These are phyloP conservation scores for Lipomyces lipofer DNA, from an alignment of 805 yeast species.

Conservation along the genomic window DNA sequence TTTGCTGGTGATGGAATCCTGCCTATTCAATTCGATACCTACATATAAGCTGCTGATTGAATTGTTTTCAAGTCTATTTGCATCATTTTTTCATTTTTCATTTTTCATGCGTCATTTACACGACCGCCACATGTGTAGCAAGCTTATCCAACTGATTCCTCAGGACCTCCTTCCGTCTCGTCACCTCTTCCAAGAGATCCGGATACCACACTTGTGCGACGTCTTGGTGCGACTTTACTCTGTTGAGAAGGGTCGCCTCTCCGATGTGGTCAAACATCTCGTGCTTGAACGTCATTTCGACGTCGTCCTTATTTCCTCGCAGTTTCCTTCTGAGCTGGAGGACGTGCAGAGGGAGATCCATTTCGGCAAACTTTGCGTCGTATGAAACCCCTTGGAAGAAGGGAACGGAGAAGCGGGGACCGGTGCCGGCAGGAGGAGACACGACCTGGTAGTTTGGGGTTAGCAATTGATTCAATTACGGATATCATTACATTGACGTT, in stretches of 20 bases:
- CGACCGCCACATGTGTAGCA: constrained; percentile 1
- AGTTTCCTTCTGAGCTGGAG: constrained; percentile 11
- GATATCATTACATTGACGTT: constrained; percentile 36
- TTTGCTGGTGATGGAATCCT: no score
- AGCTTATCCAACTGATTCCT: constrained; percentile 4
- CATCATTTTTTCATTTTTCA: no score
- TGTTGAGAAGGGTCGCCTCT: constrained; percentile 45
- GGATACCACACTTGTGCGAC: constrained; percentile 46
- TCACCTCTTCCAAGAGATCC: constrained; percentile 34
- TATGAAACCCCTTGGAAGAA: constrained; percentile 47
- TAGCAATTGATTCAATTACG: neutral
- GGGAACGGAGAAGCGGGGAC: constrained; percentile 46
- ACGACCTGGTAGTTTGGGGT: constrained; percentile 20
- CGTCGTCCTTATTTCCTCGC: constrained; percentile 18
- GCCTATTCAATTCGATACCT: no score
- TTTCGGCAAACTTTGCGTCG: constrained; percentile 24
- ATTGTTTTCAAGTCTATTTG: no score
- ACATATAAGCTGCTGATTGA: no score
- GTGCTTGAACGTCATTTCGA: constrained; percentile 26
- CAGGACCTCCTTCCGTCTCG: constrained; percentile 14
- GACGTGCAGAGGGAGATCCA: constrained; percentile 21
- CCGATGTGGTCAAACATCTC: constrained; percentile 38
- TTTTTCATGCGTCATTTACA: no score
- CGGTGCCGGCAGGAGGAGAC: constrained; percentile 43
- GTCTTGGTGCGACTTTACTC: constrained; percentile 45